These are phyloP conservation scores for Guadua angustifolia DNA, from an alignment of 176 grass and related monocot genomes.

Conservation along the genomic window DNA sequence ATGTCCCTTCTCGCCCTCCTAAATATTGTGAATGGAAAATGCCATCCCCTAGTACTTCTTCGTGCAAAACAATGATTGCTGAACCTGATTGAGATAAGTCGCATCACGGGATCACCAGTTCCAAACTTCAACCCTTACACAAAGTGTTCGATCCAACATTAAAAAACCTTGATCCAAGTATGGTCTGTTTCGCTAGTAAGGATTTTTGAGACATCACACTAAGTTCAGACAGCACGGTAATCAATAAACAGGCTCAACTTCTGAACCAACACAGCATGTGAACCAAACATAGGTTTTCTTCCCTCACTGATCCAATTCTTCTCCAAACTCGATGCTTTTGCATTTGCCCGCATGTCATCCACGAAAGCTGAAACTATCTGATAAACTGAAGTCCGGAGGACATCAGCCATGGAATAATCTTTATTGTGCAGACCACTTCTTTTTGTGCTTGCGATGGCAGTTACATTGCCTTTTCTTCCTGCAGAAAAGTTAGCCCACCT, in stretches of 20 bases:
- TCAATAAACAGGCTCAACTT: slow-evolving; percentile 82
- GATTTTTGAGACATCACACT: neutral
- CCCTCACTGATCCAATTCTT: slow-evolving; percentile 88
- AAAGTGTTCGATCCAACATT: neutral
- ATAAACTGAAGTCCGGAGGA: slow-evolving; percentile 79
- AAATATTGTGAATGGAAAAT: slow-evolving; percentile 5
- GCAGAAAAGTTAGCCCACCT: slow-evolving; percentile 61
- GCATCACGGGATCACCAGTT: neutral
- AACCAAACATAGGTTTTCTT: slow-evolving; percentile 79
- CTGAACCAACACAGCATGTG: slow-evolving; percentile 73
- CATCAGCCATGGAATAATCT: slow-evolving; percentile 78
- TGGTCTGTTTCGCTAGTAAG: neutral
- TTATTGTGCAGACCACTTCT: slow-evolving; percentile 63
- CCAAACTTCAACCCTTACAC: neutral
- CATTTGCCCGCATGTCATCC: slow-evolving; percentile 77
- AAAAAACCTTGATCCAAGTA: slow-evolving; percentile 22
- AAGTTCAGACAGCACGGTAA: slow-evolving; percentile 74
- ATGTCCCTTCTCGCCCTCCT: neutral
- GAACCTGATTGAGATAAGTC: neutral
- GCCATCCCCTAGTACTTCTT: neutral
- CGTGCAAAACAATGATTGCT: slow-evolving; percentile 24
- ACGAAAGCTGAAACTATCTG: slow-evolving; percentile 78
- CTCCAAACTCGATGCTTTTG: slow-evolving; percentile 69
- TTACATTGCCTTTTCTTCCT: slow-evolving; percentile 53
- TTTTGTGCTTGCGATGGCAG: slow-evolving; percentile 56